phyloP scores from a whole-genome alignment of 2,329 filamentous ascomycete species.

The Mollisia scopiformis region DNA sequence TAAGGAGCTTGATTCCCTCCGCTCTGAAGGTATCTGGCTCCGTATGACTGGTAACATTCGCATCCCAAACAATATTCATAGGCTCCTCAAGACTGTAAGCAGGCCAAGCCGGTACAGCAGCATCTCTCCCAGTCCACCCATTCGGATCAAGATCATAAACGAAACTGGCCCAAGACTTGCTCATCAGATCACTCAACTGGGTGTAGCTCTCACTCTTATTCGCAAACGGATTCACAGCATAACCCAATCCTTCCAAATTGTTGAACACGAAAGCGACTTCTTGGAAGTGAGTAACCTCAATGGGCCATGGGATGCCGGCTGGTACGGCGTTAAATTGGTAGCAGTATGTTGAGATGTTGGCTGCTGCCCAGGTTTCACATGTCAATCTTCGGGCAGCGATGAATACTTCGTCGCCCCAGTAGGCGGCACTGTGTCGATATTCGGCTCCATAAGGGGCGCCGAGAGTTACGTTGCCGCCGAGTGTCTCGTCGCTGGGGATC shows the following conservation, averaged over 20 bases:
- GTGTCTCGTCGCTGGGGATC: slow-evolving; percentile 41
- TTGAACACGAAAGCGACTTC: slow-evolving; percentile 58
- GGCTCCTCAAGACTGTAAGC: slow-evolving; percentile 43
- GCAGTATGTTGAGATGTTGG: slow-evolving; percentile 32
- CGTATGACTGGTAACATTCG: slow-evolving; percentile 47
- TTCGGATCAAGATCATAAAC: slow-evolving; percentile 24
- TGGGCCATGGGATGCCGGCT: slow-evolving; percentile 29
- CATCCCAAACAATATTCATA: slow-evolving; percentile 52
- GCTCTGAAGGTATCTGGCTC: slow-evolving; percentile 49
- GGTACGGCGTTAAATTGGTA: slow-evolving; percentile 49
- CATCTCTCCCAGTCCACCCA: slow-evolving; percentile 18
- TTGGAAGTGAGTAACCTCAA: slow-evolving; percentile 42
- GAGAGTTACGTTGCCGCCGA: slow-evolving; percentile 23
- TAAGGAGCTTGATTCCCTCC: slow-evolving; percentile 40
- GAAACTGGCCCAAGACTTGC: slow-evolving; percentile 22
- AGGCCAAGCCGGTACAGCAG: slow-evolving; percentile 42
- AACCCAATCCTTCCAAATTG: slow-evolving; percentile 52
- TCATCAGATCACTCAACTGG: slow-evolving; percentile 17
- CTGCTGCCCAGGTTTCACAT: slow-evolving; percentile 13
- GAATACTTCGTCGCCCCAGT: slow-evolving; percentile 17
- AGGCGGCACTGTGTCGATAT: slow-evolving; percentile 11
- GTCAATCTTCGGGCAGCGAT: slow-evolving; percentile 16
- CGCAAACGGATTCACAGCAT: slow-evolving; percentile 41
- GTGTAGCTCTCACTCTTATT: slow-evolving; percentile 7
- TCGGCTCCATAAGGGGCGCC: slow-evolving; percentile 35